Conservation (phyloP, 176 grass and related monocot species). For the Elaeis guineensis region DNA sequence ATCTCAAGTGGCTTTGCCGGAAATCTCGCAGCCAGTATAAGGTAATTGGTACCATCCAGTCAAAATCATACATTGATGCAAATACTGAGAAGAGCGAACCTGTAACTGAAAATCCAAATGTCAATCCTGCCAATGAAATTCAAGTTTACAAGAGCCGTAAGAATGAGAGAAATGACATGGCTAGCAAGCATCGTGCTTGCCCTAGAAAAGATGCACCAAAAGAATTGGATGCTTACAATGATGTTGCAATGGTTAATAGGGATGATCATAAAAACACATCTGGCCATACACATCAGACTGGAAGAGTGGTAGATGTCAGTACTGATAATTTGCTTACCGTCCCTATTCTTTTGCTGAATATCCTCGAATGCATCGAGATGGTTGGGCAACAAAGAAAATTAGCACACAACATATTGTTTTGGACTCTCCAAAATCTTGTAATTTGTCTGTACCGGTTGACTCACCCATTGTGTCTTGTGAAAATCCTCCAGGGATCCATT, state of each 20-base stretch:
- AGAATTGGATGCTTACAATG: background rate
- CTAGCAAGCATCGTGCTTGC: background rate
- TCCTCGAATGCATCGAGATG: slow-evolving; percentile 49
- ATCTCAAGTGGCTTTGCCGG: slow-evolving; percentile 74
- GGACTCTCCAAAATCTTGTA: slow-evolving; percentile 27
- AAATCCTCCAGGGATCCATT: slow-evolving; percentile 9
- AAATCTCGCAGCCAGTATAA: slow-evolving; percentile 74
- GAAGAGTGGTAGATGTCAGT: slow-evolving; percentile 11
- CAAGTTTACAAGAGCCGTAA: background rate
- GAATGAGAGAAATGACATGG: background rate
- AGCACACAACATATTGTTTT: slow-evolving; percentile 12
- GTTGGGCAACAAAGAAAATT: slow-evolving; percentile 30
- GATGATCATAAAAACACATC: slow-evolving; percentile 1
- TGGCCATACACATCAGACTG: background rate
- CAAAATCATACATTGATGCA: slow-evolving; percentile 18
- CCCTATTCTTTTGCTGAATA: slow-evolving; percentile 48
- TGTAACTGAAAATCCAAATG: slow-evolving; percentile 20
- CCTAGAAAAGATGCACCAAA: background rate
- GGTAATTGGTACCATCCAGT: slow-evolving; percentile 38
- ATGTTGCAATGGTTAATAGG: background rate
- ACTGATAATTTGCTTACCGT: slow-evolving; percentile 29
- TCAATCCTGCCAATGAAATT: slow-evolving; percentile 5
- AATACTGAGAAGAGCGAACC: slow-evolving; percentile 23
- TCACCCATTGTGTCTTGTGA: slow-evolving; percentile 17
- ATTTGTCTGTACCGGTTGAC: slow-evolving; percentile 9